Evolutionary conservation across 805 yeast genomes (phyloP), one percentile per base, ranked within the genome.

Genomic region (Candida peoriensis): DNA sequence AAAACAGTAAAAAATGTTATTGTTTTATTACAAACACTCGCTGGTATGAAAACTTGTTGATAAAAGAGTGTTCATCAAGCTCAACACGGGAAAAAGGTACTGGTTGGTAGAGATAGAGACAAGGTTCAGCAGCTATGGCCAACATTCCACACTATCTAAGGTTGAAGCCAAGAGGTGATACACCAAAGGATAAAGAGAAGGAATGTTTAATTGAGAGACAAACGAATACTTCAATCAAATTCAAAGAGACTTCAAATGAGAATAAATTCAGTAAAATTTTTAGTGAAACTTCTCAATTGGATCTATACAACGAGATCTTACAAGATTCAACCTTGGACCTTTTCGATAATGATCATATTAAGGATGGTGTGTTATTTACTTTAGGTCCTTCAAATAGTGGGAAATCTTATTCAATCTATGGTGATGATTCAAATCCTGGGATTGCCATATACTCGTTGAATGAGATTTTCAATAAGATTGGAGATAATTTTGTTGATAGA

Each of bases 351-450:
- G n/a, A n/a, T n/a, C n/a, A n/a, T n/a, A n/a, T n/a, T n/a, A 54
- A 57, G 14, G 77, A 73, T 43, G 60, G 67, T 15, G 52, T 67
- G 8, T 44, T 72, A 20, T 68, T 74, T 43, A 62, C 76, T 0
- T 45, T 74, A 44, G 80, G 80, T 1, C 73, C 79, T 22, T 67
- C 78, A 1, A 72, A 70, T 23, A 63, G 74, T 6, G 79, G 79
- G 2, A 74, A 74, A 41, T 56, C 63, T 9, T 57, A 53, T 38
- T 54, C 70, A 2, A 41, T 66, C 4, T 59, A 64, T 38, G 64
- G 69, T 19, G 52, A 55, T 37, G 51, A 36, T 8, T 38, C 52
- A 3, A 52, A 55, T 21, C 66, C 69, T 7, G 72, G 72, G 4
- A 43, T 67, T 29, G 51, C 58, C 34, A 62, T 49, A 34, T 61